phyloP scores from a whole-genome alignment of 129 eudicot genomes.

The Artemisia argyi region DNA sequence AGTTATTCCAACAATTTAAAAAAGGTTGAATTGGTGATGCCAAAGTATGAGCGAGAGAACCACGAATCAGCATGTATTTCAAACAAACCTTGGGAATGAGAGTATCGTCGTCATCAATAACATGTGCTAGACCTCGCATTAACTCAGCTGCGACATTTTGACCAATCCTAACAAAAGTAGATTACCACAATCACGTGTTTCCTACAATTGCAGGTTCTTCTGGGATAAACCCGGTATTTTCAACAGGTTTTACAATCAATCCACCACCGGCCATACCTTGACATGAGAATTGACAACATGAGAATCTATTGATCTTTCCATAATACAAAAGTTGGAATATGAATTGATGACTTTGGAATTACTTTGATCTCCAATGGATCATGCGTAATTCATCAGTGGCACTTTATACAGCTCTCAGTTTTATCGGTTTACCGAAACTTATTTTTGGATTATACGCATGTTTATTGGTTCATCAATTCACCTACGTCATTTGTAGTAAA shows the following conservation, averaged over 20 bases:
- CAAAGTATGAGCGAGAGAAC: neutral
- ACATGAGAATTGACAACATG: conserved; percentile 18
- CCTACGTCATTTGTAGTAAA: too few relatives aligned
- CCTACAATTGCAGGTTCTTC: conserved; percentile 95
- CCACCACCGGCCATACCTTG: conserved; percentile 99
- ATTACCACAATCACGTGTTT: conserved; percentile 63
- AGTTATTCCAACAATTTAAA: neutral
- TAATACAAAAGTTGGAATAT: neutral
- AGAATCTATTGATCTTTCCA: conserved; percentile 6
- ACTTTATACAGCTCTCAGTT: too few relatives aligned
- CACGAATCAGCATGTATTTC: neutral
- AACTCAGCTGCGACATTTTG: conserved; percentile 97
- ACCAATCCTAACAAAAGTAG: conserved; percentile 62
- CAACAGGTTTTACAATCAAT: conserved; percentile 76
- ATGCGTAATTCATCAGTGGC: too few relatives aligned
- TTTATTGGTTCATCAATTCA: neutral
- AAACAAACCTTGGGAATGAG: conserved; percentile 87
- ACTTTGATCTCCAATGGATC: neutral
- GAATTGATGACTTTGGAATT: neutral
- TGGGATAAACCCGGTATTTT: conserved; percentile 71
- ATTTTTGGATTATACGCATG: too few relatives aligned
- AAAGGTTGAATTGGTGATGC: neutral
- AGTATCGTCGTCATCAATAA: conserved; percentile 95
- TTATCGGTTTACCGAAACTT: too few relatives aligned
- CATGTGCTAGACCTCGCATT: conserved; percentile 96